Base-by-base conservation (phyloP, 2,329 filamentous ascomycete species). In the Cadophora gregata region DNA sequence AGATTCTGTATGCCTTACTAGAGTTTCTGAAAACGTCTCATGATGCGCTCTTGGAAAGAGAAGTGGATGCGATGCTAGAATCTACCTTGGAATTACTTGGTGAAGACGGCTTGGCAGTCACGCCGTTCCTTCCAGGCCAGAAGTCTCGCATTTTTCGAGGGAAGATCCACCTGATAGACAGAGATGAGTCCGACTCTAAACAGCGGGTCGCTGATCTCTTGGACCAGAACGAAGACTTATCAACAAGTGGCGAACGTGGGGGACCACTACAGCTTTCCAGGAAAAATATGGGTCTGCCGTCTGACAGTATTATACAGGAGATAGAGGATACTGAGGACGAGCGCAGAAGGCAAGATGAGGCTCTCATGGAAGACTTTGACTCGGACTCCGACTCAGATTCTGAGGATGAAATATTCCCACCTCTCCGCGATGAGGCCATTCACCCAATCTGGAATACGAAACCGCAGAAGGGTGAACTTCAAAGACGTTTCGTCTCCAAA, bases 391-490 rank as follows among this genome's bases (percentile, higher is more conserved):
- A 56, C 27, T 53, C 50, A 10, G 51, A 56, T 3, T 33, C 27
- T 21, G 51, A 58, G 3, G 53, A 58, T n/a, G 53, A 58, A 14
- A 58, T 58, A n/a, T 58, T 58, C 21, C 53, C 53, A n/a, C n/a
- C 53, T 14, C 19, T 58, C 8, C 6, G 25, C 6, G 53, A 58
- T 9, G 31, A 33, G 33, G 4, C 16, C 31, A 36, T 38, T 38
- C 9, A 58, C 10, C n/a, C 31, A 24, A 16, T 58, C 21, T 58
- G 53, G 53, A 5, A 58, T 58, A 38, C 51, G 19, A 8, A 8
- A 21, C 51, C 51, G 12, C 9, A 55, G 16, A n/a, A 21, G n/a
- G 42, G 42, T 21, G 4, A 21, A 21, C n/a, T 45, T 45, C 16
- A 5, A 45, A 42, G 38, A 3, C 42, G 6, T 21, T 12, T 47